Percentiles rank a stretch among this genome's conserved stretches.
Conservation (phyloP, 1,284 basidiomycete genomes). For the Porogramme epimiltina region DNA sequence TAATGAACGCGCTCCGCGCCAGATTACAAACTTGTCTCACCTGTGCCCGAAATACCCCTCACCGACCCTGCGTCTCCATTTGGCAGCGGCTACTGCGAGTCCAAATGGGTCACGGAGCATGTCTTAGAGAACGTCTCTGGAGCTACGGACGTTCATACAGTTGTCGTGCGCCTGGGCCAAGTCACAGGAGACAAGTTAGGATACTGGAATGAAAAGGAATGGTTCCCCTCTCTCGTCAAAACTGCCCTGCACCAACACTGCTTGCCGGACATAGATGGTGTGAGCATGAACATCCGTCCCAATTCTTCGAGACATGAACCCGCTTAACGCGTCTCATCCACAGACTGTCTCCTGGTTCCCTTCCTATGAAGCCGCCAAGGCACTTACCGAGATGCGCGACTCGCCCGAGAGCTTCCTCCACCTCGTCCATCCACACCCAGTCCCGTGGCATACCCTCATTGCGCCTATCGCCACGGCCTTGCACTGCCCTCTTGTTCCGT, state of each 20-base stretch:
- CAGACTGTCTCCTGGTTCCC: constrained; percentile 31
- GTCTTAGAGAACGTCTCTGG: constrained; percentile 25
- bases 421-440: constrained; percentile 31
- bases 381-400: constrained; percentile 25
- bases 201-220: constrained; percentile 45
- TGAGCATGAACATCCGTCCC: constrained; percentile 11
- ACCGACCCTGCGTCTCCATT: constrained; percentile 29
- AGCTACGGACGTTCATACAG: constrained; percentile 28
- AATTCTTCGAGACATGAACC: too few species aligned
- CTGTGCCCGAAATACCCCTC: constrained; percentile 16
- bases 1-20: neutral
- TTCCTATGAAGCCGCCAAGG: constrained; percentile 24
- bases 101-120: constrained; percentile 43
- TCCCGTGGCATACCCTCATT: constrained; percentile 23
- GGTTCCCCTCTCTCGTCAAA: constrained; percentile 45
- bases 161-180: constrained; percentile 45
- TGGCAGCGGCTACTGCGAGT: constrained; percentile 40
- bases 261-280: constrained; percentile 29
- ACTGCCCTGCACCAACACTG: constrained; percentile 30
- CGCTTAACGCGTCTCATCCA: too few species aligned
- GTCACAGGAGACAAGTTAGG: constrained; percentile 42
- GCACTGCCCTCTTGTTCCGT: constrained; percentile 24
- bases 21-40: constrained; percentile 16
- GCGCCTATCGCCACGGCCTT: constrained; percentile 21
- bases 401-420: constrained; percentile 25